These are phyloP conservation scores for Aurantiochytrium sp. DNA, from an alignment of 108 stramenopile species.

Conservation along the genomic window DNA sequence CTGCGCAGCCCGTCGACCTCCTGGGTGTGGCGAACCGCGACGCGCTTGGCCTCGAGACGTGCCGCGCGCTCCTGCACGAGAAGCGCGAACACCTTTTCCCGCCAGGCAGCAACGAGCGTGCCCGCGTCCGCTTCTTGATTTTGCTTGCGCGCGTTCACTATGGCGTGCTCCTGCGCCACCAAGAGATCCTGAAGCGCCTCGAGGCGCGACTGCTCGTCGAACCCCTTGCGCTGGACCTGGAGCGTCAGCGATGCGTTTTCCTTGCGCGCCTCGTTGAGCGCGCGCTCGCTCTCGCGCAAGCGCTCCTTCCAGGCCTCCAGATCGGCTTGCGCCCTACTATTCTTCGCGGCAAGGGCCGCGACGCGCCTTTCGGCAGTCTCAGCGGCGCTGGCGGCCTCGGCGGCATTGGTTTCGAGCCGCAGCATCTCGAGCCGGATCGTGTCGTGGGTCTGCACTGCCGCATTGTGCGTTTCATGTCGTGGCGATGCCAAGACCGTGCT, in stretches of 20 bases:
- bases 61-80: background rate
- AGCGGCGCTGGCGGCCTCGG: background rate
- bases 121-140: background rate
- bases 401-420: background rate
- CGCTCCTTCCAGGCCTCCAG: background rate
- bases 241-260: background rate
- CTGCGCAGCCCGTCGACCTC: background rate
- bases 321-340: background rate
- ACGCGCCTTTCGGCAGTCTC: background rate
- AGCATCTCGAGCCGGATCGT: background rate
- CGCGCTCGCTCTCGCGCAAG: background rate
- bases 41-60: background rate
- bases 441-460: background rate
- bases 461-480: background rate
- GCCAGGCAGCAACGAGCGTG: background rate
- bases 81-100: background rate
- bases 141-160: background rate
- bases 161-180: background rate
- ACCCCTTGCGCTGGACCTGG: background rate
- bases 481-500: background rate
- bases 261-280: background rate
- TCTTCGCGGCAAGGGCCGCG: background rate
- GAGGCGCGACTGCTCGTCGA: background rate
- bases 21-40: too few relatives aligned
- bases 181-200: background rate